A percentile compares a stretch with the other conserved stretches of the same genome.
These are phyloP conservation scores for Epichloe sibirici DNA, from an alignment of 2,329 filamentous ascomycete genomes.

Conservation along the genomic window DNA sequence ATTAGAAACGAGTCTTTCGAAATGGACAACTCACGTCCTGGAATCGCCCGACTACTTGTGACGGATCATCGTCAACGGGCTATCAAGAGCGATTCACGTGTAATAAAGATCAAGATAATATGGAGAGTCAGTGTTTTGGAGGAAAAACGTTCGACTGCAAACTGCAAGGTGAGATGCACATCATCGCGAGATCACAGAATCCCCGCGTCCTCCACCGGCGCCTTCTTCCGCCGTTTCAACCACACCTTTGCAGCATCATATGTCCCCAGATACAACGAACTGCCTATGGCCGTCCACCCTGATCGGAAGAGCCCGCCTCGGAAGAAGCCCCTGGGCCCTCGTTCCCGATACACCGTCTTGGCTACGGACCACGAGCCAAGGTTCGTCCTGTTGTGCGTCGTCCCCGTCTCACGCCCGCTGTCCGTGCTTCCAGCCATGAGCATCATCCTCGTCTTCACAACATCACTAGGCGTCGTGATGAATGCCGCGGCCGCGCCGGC, in stretches of 20 bases:
- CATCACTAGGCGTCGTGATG: slow-evolving; percentile 80
- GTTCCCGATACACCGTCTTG: slow-evolving; percentile 49
- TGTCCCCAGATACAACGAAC: slow-evolving; percentile 72
- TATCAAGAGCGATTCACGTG: too few species aligned
- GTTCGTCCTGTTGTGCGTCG: slow-evolving; percentile 3
- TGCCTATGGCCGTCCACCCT: slow-evolving; percentile 71
- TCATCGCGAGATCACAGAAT: slow-evolving; percentile 8
- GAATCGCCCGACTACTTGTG: too few species aligned
- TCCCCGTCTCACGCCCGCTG: slow-evolving; percentile 14
- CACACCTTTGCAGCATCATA: slow-evolving; percentile 71
- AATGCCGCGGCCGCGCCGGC: slow-evolving; percentile 66
- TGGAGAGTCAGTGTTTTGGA: not conserved
- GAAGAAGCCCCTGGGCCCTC: slow-evolving; percentile 64
- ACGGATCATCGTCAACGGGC: not conserved
- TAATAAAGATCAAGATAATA: too few species aligned
- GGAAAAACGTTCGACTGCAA: too few species aligned
- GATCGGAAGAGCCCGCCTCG: slow-evolving; percentile 61
- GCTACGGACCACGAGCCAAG: slow-evolving; percentile 45
- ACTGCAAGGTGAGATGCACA: too few species aligned
- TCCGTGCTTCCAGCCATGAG: slow-evolving; percentile 38
- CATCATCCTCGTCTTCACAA: slow-evolving; percentile 87
- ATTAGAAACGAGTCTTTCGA: too few species aligned
- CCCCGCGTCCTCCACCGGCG: slow-evolving; percentile 25
- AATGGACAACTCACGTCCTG: too few species aligned
- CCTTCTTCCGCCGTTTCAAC: slow-evolving; percentile 32